Base-by-base conservation (phyloP, 106 monocot species). In the Cymbidium sinense region DNA sequence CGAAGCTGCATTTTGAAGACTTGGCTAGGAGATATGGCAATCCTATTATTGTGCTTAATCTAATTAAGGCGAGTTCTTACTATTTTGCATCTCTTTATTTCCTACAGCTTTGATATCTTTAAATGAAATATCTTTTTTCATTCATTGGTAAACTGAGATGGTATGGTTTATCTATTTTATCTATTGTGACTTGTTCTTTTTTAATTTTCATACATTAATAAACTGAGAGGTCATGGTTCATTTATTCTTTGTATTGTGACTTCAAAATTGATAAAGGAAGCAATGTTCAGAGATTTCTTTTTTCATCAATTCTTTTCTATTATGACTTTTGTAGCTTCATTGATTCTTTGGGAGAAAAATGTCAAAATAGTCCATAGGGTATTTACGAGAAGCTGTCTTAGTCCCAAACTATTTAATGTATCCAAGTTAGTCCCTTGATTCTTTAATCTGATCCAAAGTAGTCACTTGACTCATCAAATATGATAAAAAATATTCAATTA, bases 1-100 rank as follows among this genome's bases (percentile, higher is more conserved):
- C 95, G n/a, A 87, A 90, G 79, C 64, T 91, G 54, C 99, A 99
- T 88, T 99, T 99, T 82, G 95, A 99, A 73, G 99, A 99, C 81
- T 78, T 99, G 75, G 86, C 82, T 35, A 87, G 75, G 70, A 84
- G 99, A 95, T 99, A 99, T 81, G 95, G 95, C 35, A 86, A 93
- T 82, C 99, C 99, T 35, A 89, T 99, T 73, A 95, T 99, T 77
- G 90, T 99, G 13, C 94, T 99, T 55, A 99, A 95, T 93, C 75
- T 99, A 28, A 99, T 95, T 71, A 99, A 99, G 99, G 99, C 93
- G 74, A 43, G 43, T 76, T 9, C n/a, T 76, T 64, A 5, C 70
- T 65, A 20, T 83, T 73, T 71, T 71, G 71, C 17, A 36, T 37
- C 17, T 2, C 7, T 70, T 70, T 33, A 5, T 54, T 67, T 79